Base-by-base conservation (phyloP, 176 grass and related monocot species). In the Eleusine coracana region DNA sequence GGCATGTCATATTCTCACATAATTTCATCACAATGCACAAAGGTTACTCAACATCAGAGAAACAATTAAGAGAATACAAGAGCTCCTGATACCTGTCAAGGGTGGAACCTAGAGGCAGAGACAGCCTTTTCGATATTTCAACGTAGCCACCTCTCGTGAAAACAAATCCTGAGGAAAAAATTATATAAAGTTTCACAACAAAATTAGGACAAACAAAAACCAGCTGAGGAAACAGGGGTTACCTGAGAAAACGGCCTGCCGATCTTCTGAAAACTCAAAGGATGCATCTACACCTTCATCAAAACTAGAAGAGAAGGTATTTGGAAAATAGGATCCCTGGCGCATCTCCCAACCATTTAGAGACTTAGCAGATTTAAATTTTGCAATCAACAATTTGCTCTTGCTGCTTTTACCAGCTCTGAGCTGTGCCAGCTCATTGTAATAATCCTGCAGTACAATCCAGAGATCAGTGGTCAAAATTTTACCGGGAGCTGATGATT, bases 391-490 rank as follows among this genome's bases (percentile, higher is more conserved):
- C 74, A 98, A 87, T 72, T 98, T 98, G 86, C 96, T 98, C 86
- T 98, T 98, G 96, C 92, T 98, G 72, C 96, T 98, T 88, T 98
- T 98, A 83, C 96, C 92, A 76, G 96, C 96, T 66, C 96, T 98
- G 68, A 98, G 78, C 66, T 90, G 96, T 27, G 96, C 92, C 88
- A 98, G 86, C 65, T 93, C 91, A 76, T 98, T 98, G 83, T 90
- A 86, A 77, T 93, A 95, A 87, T 98, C 96, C 96, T 98, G 87
- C 76, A 89, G 77, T 42, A 60, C 42, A 82, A 79, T 25, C 18
- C 36, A 65, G 5, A 48, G 50, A 23, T 66, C 2, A 3, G 10
- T 50, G 18, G 49, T 59, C 17, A 37, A 50, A 16, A 60, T 40
- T 51, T 40, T 38, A 74, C 39, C 12, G 0, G 79, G 50, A 42